Evolutionary conservation across 1,139 yeast species (phyloP).

Genomic region (Suhomyces wounanorum): DNA sequence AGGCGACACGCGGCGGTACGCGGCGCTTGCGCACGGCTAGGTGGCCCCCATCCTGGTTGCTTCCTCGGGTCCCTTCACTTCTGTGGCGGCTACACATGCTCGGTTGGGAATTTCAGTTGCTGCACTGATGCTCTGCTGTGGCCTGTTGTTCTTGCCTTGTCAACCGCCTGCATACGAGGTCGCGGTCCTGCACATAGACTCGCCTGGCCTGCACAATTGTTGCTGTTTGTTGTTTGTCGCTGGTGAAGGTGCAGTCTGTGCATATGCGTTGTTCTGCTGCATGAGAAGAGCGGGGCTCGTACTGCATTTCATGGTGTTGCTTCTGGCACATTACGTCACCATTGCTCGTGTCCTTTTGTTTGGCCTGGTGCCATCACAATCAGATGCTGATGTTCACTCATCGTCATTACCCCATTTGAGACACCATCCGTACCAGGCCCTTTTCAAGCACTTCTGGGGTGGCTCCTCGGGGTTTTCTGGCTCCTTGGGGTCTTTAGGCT

Average conservation of each 20-base stretch:
- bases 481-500: constrained; percentile 10
- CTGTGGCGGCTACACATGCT: background rate
- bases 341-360: background rate
- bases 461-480: constrained; percentile 12
- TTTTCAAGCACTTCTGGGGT: constrained; percentile 41
- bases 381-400: background rate
- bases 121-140: background rate
- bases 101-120: background rate
- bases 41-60: background rate
- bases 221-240: background rate
- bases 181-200: background rate
- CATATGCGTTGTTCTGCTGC: background rate
- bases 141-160: background rate
- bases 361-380: background rate
- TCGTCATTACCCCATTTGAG: constrained; percentile 38
- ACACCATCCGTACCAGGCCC: constrained; percentile 55
- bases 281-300: background rate
- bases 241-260: background rate
- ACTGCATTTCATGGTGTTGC: background rate
- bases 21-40: too few relatives aligned
- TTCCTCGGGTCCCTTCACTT: background rate
- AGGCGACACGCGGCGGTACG: too few relatives aligned
- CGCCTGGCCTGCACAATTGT: background rate
- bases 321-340: background rate
- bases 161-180: background rate